phyloP scores from a whole-genome alignment of 768 basidiomycete genomes.

The Clavaria fumosa region DNA sequence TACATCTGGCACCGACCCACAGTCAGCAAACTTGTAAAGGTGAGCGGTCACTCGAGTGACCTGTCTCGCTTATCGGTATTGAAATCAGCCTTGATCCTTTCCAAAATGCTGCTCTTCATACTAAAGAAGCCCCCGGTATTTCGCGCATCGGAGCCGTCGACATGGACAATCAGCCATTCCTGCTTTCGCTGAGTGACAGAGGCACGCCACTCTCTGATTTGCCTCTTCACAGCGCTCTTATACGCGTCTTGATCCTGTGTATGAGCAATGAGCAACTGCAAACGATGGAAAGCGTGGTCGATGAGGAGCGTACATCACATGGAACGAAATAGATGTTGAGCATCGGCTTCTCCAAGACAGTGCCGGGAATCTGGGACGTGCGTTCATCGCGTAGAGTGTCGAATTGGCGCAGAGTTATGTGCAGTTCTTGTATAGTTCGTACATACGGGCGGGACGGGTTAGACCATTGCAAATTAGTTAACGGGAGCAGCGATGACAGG shows the following conservation, averaged over 20 bases:
- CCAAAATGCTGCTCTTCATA: conserved; percentile 71
- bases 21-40: conserved; percentile 1
- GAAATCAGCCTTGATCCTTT: conserved; percentile 86
- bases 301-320: conserved; percentile 67
- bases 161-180: conserved; percentile 87
- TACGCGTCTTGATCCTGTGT: conserved; percentile 58
- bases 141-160: conserved; percentile 59
- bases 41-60: conserved; percentile 22
- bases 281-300: not conserved
- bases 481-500: conserved; percentile 58
- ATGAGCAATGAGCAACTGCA: conserved; percentile 4
- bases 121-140: conserved; percentile 60
- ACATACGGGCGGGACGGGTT: conserved; percentile 51
- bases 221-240: conserved; percentile 58
- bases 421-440: conserved; percentile 81
- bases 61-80: conserved; percentile 79
- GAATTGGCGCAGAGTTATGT: conserved; percentile 54
- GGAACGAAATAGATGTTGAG: conserved; percentile 75
- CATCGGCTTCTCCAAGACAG: conserved; percentile 73
- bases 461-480: conserved; percentile 92
- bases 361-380: conserved; percentile 58
- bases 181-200: conserved; percentile 54
- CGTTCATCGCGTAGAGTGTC: conserved; percentile 59
- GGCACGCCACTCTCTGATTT: conserved; percentile 87
- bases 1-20: conserved; percentile 35